A percentile compares a stretch with the other conserved stretches of the same genome.
These are phyloP conservation scores for Pinus tabuliformis DNA, from an alignment of 75 land plant species.

Conservation along the genomic window DNA sequence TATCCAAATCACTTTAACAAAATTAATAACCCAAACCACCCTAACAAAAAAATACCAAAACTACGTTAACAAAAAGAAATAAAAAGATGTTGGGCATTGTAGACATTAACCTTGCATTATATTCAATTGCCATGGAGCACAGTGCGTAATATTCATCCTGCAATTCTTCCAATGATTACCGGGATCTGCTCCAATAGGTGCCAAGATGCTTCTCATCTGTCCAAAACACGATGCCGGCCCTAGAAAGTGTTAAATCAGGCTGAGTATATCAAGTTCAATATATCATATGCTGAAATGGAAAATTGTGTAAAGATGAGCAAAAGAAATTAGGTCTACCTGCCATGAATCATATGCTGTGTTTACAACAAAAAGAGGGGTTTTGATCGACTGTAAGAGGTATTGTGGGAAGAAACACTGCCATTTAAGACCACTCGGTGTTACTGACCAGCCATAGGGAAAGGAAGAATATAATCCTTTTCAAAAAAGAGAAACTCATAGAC, in stretches of 20 bases:
- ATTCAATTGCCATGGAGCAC: not conserved
- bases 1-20: too few relatives aligned
- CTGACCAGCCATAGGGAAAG: too few relatives aligned
- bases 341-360: constrained; percentile 91
- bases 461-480: too few relatives aligned
- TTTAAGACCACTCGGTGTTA: not conserved
- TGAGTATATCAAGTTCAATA: too few relatives aligned
- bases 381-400: constrained; percentile 42
- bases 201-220: constrained; percentile 18
- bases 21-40: too few relatives aligned
- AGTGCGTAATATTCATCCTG: constrained; percentile 3
- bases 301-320: too few relatives aligned
- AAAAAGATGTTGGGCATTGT: not conserved
- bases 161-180: not conserved
- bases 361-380: constrained; percentile 76
- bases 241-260: not conserved
- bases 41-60: too few relatives aligned
- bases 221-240: too few relatives aligned
- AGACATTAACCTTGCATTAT: not conserved
- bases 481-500: too few relatives aligned
- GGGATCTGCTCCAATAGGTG: constrained; percentile 15
- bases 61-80: too few relatives aligned
- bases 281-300: too few relatives aligned
- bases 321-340: constrained; percentile 49
- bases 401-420: constrained; percentile 93